A percentile compares a stretch with the other conserved stretches of the same genome.
Conservation (phyloP, 805 yeast species). For the Myxozyma kluyveri region DNA sequence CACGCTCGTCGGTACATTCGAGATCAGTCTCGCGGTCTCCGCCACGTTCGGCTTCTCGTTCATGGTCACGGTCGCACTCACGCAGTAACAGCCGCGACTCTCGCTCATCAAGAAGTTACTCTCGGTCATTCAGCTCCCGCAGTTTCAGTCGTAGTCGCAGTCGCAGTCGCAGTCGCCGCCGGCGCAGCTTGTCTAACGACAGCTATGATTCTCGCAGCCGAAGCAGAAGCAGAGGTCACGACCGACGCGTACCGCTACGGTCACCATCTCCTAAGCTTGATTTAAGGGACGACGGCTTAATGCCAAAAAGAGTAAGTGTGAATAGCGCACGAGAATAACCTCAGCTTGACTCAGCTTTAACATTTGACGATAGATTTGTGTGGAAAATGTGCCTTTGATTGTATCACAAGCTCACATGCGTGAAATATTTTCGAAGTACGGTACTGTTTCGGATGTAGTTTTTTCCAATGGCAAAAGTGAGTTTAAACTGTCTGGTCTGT, state of each 20-base stretch:
- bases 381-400: no score
- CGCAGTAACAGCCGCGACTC: no score
- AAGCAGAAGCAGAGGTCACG: no score
- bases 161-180: constrained; percentile 5
- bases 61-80: no score
- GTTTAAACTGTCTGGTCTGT: neutral
- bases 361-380: constrained; percentile 19
- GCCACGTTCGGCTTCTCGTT: no score
- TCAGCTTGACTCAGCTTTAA: constrained; percentile 19
- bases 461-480: constrained; percentile 14
- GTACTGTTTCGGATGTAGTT: constrained; percentile 8
- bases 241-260: no score
- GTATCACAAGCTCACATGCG: constrained; percentile 23
- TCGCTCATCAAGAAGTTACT: no score
- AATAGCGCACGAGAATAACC: neutral
- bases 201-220: constrained; percentile 2
- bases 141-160: constrained; percentile 7
- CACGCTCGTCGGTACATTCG: no score
- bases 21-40: no score
- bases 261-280: no score
- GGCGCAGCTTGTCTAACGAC: constrained; percentile 1
- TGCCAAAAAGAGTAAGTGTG: constrained; percentile 3
- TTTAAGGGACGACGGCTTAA: neutral
- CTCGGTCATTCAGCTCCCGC: constrained; percentile 6
- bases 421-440: constrained; percentile 28